Evolutionary conservation across 345 rosid species (phyloP).

Genomic region (Linum tenue): DNA sequence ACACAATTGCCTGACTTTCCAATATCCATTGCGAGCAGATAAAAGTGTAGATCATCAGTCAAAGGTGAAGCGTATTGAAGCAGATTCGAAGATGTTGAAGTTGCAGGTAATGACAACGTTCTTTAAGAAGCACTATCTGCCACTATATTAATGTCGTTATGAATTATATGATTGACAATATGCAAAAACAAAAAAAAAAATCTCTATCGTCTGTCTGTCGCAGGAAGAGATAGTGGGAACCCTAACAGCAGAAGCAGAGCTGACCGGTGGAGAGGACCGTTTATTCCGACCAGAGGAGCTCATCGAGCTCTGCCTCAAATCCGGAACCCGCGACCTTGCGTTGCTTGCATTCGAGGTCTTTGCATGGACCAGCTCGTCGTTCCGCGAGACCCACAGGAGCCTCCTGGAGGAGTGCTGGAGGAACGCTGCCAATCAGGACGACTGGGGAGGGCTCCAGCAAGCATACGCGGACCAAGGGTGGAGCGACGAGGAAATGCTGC

Average conservation of each 20-base stretch:
- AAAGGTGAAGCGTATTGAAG: conserved; percentile 65
- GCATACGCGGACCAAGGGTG: conserved; percentile 63
- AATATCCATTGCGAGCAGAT: conserved; percentile 15
- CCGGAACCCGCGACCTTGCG: conserved; percentile 42
- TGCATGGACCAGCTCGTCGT: conserved; percentile 80
- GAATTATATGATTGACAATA: no score
- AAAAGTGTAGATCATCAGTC: conserved; percentile 38
- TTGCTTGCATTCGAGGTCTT: conserved; percentile 69
- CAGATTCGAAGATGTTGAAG: conserved; percentile 75
- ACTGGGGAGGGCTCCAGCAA: conserved; percentile 64
- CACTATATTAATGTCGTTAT: no score
- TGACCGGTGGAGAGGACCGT: conserved; percentile 18
- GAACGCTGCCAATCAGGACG: conserved; percentile 66
- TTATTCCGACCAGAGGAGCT: conserved; percentile 72
- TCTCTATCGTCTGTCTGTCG: conserved; percentile 2
- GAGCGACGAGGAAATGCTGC: conserved; percentile 74
- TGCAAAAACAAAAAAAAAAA: no score
- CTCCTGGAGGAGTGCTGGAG: conserved; percentile 89
- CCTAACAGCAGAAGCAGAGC: conserved; percentile 33
- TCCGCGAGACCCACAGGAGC: conserved; percentile 52
- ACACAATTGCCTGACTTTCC: neutral
- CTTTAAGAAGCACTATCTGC: neutral
- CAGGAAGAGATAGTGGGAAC: conserved; percentile 62
- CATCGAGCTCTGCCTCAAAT: conserved; percentile 50
- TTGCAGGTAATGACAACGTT: conserved; percentile 47